phyloP scores from a whole-genome alignment of 2,329 filamentous ascomycete species.

The Botrytis medusae region DNA sequence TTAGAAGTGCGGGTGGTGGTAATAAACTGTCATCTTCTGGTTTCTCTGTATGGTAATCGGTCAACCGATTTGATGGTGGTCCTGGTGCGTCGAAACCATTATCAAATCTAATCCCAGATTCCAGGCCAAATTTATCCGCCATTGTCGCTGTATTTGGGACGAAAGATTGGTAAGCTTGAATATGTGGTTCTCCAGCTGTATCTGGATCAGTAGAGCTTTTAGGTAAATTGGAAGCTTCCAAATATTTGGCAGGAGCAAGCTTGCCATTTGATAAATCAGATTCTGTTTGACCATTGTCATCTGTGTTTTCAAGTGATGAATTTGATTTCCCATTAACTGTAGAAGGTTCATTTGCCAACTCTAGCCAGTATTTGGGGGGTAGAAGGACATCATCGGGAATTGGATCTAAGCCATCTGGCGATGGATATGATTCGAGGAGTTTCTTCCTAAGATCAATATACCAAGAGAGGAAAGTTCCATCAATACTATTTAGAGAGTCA shows the following conservation, averaged over 20 bases:
- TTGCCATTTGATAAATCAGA: neutral
- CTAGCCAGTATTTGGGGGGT: constrained; percentile 54
- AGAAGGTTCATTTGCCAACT: constrained; percentile 16
- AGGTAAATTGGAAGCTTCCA: neutral
- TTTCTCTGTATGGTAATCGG: neutral
- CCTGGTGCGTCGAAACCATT: neutral
- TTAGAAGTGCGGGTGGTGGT: neutral
- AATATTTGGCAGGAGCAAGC: neutral
- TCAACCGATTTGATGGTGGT: neutral
- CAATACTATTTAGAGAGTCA: constrained; percentile 55
- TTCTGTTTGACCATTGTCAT: neutral
- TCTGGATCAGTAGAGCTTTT: neutral
- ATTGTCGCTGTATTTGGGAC: neutral
- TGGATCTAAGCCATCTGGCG: constrained; percentile 64
- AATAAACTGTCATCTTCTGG: constrained; percentile 3
- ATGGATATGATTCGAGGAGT: constrained; percentile 66
- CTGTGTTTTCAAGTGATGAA: neutral
- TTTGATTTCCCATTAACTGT: neutral
- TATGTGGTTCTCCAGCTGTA: neutral
- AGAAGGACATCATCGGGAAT: constrained; percentile 74
- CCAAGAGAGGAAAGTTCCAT: constrained; percentile 82
- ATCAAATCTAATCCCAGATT: neutral
- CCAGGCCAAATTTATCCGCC: neutral
- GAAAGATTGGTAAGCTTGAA: neutral
- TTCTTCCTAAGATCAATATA: constrained; percentile 63